Percentiles rank a stretch among this genome's conserved stretches.
Evolutionary conservation across 177 flowering plant genomes (phyloP).

Genomic region (Telopea speciosissima): DNA sequence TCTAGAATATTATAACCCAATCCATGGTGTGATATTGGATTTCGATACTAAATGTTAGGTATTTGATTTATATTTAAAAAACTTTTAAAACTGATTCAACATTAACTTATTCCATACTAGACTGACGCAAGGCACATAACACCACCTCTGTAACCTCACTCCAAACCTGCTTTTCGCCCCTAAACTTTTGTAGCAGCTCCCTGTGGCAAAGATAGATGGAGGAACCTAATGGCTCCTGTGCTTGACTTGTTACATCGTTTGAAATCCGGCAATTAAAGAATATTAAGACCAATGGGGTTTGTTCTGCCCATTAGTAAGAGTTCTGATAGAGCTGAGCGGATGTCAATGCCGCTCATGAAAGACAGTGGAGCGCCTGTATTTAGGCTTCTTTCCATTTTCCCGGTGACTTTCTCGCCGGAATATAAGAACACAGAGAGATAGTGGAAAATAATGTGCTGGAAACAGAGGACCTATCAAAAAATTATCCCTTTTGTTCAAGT

Average conservation of each 20-base stretch:
- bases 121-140: no score
- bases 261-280: constrained; percentile 44
- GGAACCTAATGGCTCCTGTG: constrained; percentile 51
- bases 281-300: constrained; percentile 60
- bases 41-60: no score
- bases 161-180: constrained; percentile 29
- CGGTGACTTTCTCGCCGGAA: no score
- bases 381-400: constrained; percentile 19
- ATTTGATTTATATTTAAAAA: no score
- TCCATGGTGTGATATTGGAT: no score
- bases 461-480: constrained; percentile 21
- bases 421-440: constrained; percentile 10
- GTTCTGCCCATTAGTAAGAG: constrained; percentile 48
- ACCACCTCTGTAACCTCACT: no score
- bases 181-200: constrained; percentile 57
- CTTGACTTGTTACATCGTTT: constrained; percentile 11
- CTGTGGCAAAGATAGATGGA: constrained; percentile 71
- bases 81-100: no score
- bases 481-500: constrained; percentile 17
- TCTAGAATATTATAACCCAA: no score
- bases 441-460: constrained; percentile 11
- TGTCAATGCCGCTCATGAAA: constrained; percentile 13
- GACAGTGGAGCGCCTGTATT: constrained; percentile 11
- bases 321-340: constrained; percentile 50
- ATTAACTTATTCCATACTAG: no score